Percentiles rank a stretch among this genome's conserved stretches.
phyloP scores from a whole-genome alignment of 2,329 filamentous ascomycete genomes.

The Talaromyces sp. region DNA sequence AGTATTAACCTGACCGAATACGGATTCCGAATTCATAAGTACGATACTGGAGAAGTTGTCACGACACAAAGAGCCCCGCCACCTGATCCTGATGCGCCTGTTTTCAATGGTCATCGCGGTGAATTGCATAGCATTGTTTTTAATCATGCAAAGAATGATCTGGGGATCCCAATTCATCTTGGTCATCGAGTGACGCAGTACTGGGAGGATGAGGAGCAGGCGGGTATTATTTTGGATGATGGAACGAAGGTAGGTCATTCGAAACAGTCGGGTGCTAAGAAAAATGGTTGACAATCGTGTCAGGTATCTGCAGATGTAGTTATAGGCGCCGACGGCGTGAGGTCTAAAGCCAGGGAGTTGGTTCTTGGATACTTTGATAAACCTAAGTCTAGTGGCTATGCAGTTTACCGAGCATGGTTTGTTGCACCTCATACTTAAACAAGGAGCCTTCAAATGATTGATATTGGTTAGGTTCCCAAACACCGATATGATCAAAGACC shows the following conservation, averaged over 20 bases:
- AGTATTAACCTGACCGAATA: conserved; percentile 55
- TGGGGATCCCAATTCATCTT: conserved; percentile 57
- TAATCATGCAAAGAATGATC: conserved; percentile 55
- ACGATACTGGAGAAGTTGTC: conserved; percentile 57
- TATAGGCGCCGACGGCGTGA: conserved; percentile 57
- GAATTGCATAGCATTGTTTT: conserved; percentile 62
- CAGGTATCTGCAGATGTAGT: conserved; percentile 48
- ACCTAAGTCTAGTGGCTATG: conserved; percentile 35
- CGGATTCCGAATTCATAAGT: conserved; percentile 64
- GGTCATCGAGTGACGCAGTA: conserved; percentile 54
- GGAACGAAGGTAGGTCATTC: conserved; percentile 42
- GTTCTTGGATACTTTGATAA: conserved; percentile 42
- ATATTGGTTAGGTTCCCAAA: conserved; percentile 23
- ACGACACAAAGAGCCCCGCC: conserved; percentile 54
- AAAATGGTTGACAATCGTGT: background rate
- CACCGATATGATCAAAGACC: conserved; percentile 26
- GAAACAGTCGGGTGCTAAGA: conserved; percentile 23
- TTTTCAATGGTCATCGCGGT: conserved; percentile 61
- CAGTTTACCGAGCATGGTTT: conserved; percentile 20
- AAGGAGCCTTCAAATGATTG: background rate
- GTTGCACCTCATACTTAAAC: too few relatives aligned
- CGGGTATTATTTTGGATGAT: conserved; percentile 53
- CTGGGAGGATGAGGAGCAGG: conserved; percentile 53
- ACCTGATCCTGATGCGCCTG: conserved; percentile 50
- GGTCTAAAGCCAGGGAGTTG: conserved; percentile 53